phyloP scores from a whole-genome alignment of 1,139 yeast species.

The Candida anutae region DNA sequence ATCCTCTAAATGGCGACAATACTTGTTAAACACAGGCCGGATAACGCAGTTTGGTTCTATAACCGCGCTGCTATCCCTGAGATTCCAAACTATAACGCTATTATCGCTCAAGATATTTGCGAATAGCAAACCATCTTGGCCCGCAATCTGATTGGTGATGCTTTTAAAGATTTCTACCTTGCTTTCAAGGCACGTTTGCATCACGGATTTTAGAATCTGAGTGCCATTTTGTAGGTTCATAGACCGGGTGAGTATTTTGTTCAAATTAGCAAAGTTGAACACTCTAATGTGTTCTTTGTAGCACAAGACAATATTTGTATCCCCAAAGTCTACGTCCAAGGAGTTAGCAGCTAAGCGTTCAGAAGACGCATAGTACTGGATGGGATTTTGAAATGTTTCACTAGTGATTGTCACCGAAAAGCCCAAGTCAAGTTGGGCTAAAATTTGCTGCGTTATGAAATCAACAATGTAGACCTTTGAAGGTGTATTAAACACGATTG shows the following conservation, averaged over 20 bases:
- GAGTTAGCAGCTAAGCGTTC: conserved; percentile 4
- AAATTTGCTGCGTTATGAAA: conserved; percentile 9
- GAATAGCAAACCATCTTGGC: conserved; percentile 46
- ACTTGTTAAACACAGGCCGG: conserved; percentile 13
- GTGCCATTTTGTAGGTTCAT: conserved; percentile 10
- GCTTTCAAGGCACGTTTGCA: conserved; percentile 8
- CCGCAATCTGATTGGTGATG: conserved; percentile 23
- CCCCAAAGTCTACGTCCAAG: conserved; percentile 50
- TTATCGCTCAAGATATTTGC: conserved; percentile 35
- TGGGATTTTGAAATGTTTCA: conserved; percentile 4
- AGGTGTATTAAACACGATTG: conserved; percentile 18
- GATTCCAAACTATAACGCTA: conserved; percentile 33
- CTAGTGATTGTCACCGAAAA: conserved; percentile 6
- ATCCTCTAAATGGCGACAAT: conserved; percentile 9
- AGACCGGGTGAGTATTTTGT: conserved; percentile 3
- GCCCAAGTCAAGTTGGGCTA: conserved; percentile 9
- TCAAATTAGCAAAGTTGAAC: conserved; percentile 13
- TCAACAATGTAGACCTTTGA: conserved; percentile 15
- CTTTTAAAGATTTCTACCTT: conserved; percentile 2
- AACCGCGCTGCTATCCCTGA: conserved; percentile 16
- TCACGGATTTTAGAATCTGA: conserved; percentile 13
- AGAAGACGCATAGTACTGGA: conserved; percentile 5
- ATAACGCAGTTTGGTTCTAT: conserved; percentile 16
- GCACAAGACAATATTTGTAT: conserved; percentile 28
- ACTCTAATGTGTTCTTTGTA: conserved; percentile 18